Base-by-base conservation (phyloP, 257 asterid species). In the Vinca minor region DNA sequence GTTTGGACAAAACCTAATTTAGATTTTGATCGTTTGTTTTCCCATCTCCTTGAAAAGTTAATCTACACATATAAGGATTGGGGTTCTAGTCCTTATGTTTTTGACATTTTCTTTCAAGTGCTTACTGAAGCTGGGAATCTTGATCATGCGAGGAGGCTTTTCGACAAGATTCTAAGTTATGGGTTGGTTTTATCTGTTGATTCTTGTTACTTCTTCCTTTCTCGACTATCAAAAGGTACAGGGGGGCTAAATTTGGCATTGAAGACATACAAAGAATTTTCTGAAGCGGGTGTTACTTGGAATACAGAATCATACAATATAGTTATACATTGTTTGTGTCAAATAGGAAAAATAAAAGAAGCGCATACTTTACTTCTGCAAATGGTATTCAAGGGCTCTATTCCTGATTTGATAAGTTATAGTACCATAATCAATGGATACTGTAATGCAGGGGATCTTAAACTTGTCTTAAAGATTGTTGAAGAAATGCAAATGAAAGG, bases 381-480 rank as follows among this genome's bases (percentile, higher is more conserved):
- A 76, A 83, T 92, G 88, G 94, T 81, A 65, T 77, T 68, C 38
- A 70, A 86, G 72, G 98, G 96, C 29, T 87, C 84, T 65, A n/a
- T 62, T 63, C 95, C 98, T 45, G 96, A 89, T 80, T 74, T 78
- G 69, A 79, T 87, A 70, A 89, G 97, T 81, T 85, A 84, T 75
- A 92, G 90, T 74, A 87, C 95, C 44, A 72, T 92, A 59, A 80
- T 89, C 63, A 77, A 83, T 73, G 98, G 97, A 63, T 92, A 92
- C 70, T 81, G 90, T 73, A 74, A 59, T 44, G 64, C 76, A 35
- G 89, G 84, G 73, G 86, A 85, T 50, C 85, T 89, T 71, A 77
- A 69, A 36, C 25, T 52, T 31, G 84, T 77, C 78, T 71, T 81
- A 50, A 89, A 74, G 73, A 72, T 87, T 59, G 64, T 81, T 26